phyloP scores from a whole-genome alignment of 1,284 basidiomycete genomes.

The Trichosporon ovoides region DNA sequence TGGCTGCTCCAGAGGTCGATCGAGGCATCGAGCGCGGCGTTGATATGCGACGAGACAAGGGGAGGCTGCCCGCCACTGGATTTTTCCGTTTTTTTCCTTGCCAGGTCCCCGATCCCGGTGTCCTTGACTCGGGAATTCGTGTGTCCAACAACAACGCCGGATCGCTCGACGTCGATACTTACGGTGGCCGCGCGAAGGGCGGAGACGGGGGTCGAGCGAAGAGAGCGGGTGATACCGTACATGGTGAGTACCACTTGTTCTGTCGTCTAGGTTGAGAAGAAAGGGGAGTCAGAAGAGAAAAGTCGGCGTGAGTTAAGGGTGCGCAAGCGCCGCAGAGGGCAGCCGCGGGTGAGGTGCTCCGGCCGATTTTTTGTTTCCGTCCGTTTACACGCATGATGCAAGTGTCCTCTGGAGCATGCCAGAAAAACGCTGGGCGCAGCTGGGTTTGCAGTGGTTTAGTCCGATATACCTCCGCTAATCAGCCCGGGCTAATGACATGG shows the following conservation, averaged over 20 bases:
- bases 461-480: conserved; percentile 1
- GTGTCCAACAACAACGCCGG: neutral
- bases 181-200: conserved; percentile 27
- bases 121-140: neutral
- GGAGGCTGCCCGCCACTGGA: neutral
- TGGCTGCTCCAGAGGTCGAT: neutral
- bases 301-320: neutral
- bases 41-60: neutral
- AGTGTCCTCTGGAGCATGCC: neutral
- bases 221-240: conserved; percentile 40
- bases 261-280: conserved; percentile 7
- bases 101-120: neutral
- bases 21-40: neutral
- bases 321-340: neutral
- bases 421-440: neutral
- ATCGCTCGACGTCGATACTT: conserved; percentile 12
- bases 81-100: conserved; percentile 3
- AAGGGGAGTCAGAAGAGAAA: conserved; percentile 7
- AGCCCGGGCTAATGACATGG: neutral
- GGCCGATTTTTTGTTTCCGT: conserved; percentile 10
- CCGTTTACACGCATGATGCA: neutral
- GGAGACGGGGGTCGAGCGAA: conserved; percentile 24
- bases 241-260: conserved; percentile 23
- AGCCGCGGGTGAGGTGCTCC: conserved; percentile 1
- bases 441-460: neutral